phyloP scores from a whole-genome alignment of 2,329 filamentous ascomycete genomes.

The Fonsecaea pugnacius region DNA sequence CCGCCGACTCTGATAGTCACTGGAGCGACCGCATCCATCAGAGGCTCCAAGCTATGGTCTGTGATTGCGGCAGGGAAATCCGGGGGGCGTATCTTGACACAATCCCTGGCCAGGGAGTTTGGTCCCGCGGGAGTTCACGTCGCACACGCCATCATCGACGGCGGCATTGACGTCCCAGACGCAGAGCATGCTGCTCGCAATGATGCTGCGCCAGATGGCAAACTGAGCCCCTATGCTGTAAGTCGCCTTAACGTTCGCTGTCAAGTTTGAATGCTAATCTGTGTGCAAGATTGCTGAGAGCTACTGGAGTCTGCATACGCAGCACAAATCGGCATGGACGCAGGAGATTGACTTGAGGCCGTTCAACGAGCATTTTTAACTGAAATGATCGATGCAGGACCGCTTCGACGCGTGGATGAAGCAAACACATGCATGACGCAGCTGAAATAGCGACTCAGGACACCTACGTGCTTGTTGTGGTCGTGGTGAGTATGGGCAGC shows the following conservation, averaged over 20 bases:
- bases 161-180: conserved; percentile 63
- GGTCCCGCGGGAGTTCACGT: conserved; percentile 61
- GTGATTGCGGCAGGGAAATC: conserved; percentile 59
- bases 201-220: conserved; percentile 54
- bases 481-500: not conserved
- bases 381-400: not conserved
- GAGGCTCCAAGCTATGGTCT: conserved; percentile 55
- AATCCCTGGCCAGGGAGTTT: conserved; percentile 59
- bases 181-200: conserved; percentile 51
- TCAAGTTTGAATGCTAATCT: conserved; percentile 27
- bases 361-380: conserved; percentile 11
- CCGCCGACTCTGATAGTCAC: conserved; percentile 61
- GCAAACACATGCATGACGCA: not conserved
- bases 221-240: conserved; percentile 56
- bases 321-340: conserved; percentile 57
- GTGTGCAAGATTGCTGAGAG: conserved; percentile 56
- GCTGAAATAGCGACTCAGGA: not conserved
- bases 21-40: conserved; percentile 58
- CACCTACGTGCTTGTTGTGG: not conserved
- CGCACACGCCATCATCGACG: conserved; percentile 60
- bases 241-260: conserved; percentile 35
- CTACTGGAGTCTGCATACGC: conserved; percentile 60
- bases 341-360: conserved; percentile 59
- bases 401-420: not conserved
- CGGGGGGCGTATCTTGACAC: conserved; percentile 55